Base-by-base conservation (phyloP, 75 land plant genomes). In the Pinus albicaulis region DNA sequence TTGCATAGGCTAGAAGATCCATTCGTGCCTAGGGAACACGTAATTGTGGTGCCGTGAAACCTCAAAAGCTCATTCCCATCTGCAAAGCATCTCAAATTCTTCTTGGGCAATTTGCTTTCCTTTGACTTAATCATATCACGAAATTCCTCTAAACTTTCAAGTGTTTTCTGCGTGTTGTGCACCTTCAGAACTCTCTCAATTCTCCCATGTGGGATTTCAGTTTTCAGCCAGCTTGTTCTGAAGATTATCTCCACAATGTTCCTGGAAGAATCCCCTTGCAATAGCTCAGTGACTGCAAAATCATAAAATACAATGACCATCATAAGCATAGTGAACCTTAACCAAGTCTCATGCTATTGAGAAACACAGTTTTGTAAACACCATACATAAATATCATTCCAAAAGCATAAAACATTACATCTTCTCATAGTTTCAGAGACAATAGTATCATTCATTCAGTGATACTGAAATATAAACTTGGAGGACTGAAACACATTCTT, bases 231-330 rank as follows among this genome's bases (percentile, higher is more conserved):
- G 89, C 94, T 93, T 60, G 97, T 86, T 13, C 95, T 81, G 76
- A 94, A 94, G 53, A 94, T 94, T 15, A 94, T 94, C 79, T 94
- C 97, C 17, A 94, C 97, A 15, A 94, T 92, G 79, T 94, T 94
- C 58, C 94, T 88, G 3, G 97, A 94, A 11, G 97, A 94, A 68
- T 94, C 95, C 11, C 97, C 97, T 80, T 87, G 90, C 48, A 84
- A 85, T 10, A 94, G 91, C 73, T 92, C 95, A 38, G 97, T 88
- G 58, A 92, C 96, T 93, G 86, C 74, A 64, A 28, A 57, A 55
- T 23, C 55, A 71, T 57, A 76, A 31, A 23, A 78, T n/a, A 75
- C 17, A 74, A 28, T 15, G 76, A 76, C 26, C 16, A 31, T 7
- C 11, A 7, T 44, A 44, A 44, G 8, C 52, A 44, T 44, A 7